These are phyloP conservation scores for Solanum ahanhuiri DNA, from an alignment of 257 asterid genomes.

Conservation along the genomic window DNA sequence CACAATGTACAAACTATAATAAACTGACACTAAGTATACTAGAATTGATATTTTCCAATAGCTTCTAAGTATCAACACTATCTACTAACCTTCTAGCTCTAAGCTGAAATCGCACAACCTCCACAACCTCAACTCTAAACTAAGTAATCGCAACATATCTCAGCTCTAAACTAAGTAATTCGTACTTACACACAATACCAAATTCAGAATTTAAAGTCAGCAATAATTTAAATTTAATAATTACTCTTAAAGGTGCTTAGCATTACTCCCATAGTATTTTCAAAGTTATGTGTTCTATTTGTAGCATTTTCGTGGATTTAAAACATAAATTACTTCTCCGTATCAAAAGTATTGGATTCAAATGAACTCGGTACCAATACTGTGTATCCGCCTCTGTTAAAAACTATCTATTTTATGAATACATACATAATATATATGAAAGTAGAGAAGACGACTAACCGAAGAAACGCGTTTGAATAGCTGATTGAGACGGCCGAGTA, in stretches of 20 bases:
- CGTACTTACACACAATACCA: neutral
- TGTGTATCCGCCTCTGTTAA: neutral
- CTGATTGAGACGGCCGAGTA: constrained; percentile 79
- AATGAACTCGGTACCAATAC: neutral
- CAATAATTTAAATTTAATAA: neutral
- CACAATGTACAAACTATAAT: no score
- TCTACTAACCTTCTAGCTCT: neutral
- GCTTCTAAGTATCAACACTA: no score
- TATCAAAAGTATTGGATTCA: neutral
- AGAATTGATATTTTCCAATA: no score
- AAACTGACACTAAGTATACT: no score
- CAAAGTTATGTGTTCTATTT: neutral
- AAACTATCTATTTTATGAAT: neutral
- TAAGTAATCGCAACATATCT: neutral
- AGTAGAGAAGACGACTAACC: constrained; percentile 4
- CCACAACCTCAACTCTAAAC: neutral
- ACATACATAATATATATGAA: neutral
- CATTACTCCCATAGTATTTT: neutral
- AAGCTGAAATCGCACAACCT: neutral
- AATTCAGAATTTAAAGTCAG: neutral
- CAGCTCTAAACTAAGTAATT: neutral
- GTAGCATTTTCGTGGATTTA: neutral
- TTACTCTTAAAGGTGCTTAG: neutral
- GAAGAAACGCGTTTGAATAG: constrained; percentile 80
- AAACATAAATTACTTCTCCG: neutral